phyloP scores from a whole-genome alignment of 352 stramenopile species.

The Phytophthora crassamura region DNA sequence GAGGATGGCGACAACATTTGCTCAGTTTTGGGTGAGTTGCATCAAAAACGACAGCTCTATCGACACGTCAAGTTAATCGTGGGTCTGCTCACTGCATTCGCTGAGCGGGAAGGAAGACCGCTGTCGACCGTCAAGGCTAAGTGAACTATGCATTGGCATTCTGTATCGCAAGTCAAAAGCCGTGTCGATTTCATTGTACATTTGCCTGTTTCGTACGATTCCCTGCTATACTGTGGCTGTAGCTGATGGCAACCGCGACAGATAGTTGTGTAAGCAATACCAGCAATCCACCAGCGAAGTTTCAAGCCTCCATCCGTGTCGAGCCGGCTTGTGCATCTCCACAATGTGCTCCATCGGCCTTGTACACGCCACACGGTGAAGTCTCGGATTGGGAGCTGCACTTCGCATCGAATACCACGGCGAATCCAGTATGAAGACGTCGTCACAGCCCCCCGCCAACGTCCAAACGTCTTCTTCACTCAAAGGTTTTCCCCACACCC shows the following conservation, averaged over 20 bases:
- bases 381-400: not conserved
- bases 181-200: too few species aligned
- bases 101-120: constrained; percentile 2
- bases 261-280: too few species aligned
- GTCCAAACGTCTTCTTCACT: constrained; percentile 1
- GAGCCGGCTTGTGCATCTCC: not conserved
- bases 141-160: too few species aligned
- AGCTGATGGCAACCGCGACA: too few species aligned
- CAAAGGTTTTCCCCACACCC: constrained; percentile 6
- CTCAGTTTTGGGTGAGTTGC: not conserved
- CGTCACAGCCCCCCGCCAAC: not conserved
- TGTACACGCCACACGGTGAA: not conserved
- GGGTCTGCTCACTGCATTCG: constrained; percentile 1
- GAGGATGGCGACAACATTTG: constrained; percentile 16
- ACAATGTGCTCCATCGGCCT: not conserved
- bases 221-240: too few species aligned
- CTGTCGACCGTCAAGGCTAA: too few species aligned
- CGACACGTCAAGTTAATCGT: constrained; percentile 10
- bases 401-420: constrained; percentile 14
- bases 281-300: not conserved
- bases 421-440: not conserved
- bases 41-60: constrained; percentile 11
- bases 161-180: too few species aligned
- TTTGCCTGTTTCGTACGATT: too few species aligned
- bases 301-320: not conserved